Evolutionary conservation across 345 rosid genomes (phyloP).

Genomic region (Eucalyptus tenuipes): DNA sequence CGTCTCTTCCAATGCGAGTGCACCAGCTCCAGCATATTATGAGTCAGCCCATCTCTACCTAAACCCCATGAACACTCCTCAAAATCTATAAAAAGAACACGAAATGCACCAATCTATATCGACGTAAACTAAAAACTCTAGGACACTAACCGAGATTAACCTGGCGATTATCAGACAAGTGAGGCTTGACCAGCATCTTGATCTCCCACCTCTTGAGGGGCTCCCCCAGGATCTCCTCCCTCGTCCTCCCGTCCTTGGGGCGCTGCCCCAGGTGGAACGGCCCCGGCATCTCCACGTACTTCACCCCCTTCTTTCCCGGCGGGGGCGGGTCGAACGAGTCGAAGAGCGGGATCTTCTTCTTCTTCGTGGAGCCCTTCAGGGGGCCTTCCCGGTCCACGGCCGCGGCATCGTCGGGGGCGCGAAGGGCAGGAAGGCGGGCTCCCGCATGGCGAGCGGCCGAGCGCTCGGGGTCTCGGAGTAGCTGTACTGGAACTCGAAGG

Average conservation of each 20-base stretch:
- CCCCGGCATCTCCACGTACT: constrained; percentile 64
- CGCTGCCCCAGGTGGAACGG: constrained; percentile 51
- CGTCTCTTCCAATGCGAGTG: constrained; percentile 84
- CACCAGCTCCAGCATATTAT: constrained; percentile 88
- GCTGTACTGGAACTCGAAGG: constrained; percentile 90
- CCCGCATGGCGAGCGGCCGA: constrained; percentile 83
- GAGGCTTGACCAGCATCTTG: constrained; percentile 54
- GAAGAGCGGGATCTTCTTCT: constrained; percentile 67
- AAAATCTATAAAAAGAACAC: neutral
- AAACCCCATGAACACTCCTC: neutral
- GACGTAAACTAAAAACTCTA: neutral
- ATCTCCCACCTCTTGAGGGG: constrained; percentile 84
- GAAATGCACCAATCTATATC: neutral
- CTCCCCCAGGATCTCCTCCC: constrained; percentile 74
- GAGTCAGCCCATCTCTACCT: constrained; percentile 97
- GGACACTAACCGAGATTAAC: constrained; percentile 70
- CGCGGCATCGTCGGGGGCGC: constrained; percentile 93
- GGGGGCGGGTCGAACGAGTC: constrained; percentile 68
- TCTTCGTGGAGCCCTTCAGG: constrained; percentile 58
- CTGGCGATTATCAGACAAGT: constrained; percentile 69
- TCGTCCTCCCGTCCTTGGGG: constrained; percentile 45
- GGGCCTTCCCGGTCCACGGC: constrained; percentile 99
- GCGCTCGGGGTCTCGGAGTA: constrained; percentile 78
- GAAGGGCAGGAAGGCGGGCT: constrained; percentile 89
- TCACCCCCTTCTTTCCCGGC: constrained; percentile 43